Base-by-base conservation (phyloP, 805 yeast genomes). In the Nadsonia fulvescens region DNA sequence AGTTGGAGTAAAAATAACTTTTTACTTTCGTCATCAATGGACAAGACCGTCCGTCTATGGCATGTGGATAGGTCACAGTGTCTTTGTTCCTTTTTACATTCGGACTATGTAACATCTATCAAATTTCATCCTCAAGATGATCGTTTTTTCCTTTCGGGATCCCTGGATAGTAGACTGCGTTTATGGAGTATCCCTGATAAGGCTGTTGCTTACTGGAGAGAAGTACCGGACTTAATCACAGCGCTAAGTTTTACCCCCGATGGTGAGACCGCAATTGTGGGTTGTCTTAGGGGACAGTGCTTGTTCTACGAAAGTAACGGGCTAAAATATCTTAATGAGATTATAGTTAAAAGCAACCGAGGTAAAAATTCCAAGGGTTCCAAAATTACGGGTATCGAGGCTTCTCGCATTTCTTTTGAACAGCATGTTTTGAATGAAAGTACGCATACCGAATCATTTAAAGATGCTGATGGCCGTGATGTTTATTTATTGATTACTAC, bases 1-100 rank as follows among this genome's bases (percentile, higher is more conserved):
- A 78, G 77, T 39, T 83, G 95, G 95, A 74, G 91, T 27, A 73
- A 72, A 38, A 82, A 81, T 49, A 73, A 73, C 43, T 83, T 83
- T 38, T 44, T 86, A 15, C 44, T 81, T 1, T 61, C 89, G 1
- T 71, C 89, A 3, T 75, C 92, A 2, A 75, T 77, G 73, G 96
- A 83, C 49, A 63, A 66, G 35, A 73, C 91, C 0, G 92, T 70
- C 2, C 65, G 66, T 35, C 51, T 83, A 24, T 83, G 95, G 94
- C 91, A 83, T 46, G 63, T 74, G 8, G 78, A 76, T 20, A 58
- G 83, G 25, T 51, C 49, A 2, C 59, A 54, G 9, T 68, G 79
- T 27, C 51, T 83, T 10, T 61, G 73, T 24, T 58, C 69, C 1
- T 82, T 76, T 39, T 44, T 49, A 8, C 83, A 79, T 43, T 62